Evolutionary conservation across 129 eudicot genomes (phyloP), one percentile per base, ranked within the genome.

Genomic region (Smallanthus sonchifolius): DNA sequence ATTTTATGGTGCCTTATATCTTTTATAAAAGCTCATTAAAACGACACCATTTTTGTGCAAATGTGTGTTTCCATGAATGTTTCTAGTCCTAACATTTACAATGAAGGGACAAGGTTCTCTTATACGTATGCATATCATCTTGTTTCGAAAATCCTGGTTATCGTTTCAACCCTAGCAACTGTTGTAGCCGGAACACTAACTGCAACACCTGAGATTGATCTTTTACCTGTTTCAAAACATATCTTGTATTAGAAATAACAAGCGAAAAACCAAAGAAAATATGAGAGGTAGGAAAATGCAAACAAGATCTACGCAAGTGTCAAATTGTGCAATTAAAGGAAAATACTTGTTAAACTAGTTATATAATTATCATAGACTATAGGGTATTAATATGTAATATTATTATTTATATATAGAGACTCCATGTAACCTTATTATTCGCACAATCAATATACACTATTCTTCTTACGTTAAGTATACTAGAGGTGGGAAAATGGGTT

Each of bases 81-180:
- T 74, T 74, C 37, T 43, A 61, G 61, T 42, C 24, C 78, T 74
- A 15, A n/a, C n/a, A 72, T 57, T 45, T 72, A 72, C 39, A 57
- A 24, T 15, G 39, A 39, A 40, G n/a, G 42, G 75, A 47, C 47
- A 35, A 61, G 28, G 48, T 45, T 64, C 52, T 65, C 37, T 63
- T 11, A 40, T 64, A 65, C 28, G 48, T 64, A 14, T 8, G 17
- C 63, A 48, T 1, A 60, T 30, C 37, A 45, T 74, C 37, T 60
- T 43, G 70, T 40, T 73, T 7, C 6, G 3, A 37, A 30, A n/a
- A 49, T 4, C 37, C 20, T 19, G 0, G 0, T 42, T 40, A 32
- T 9, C 37, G 69, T 61, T 37, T 60, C 19, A 64, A 34, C 69
- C 32, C 30, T 14, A 7, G 40, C 73, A 45, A 28, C 47, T 45